These are phyloP conservation scores for Pythium aphanidermatum DNA, from an alignment of 352 stramenopile species.

Conservation along the genomic window DNA sequence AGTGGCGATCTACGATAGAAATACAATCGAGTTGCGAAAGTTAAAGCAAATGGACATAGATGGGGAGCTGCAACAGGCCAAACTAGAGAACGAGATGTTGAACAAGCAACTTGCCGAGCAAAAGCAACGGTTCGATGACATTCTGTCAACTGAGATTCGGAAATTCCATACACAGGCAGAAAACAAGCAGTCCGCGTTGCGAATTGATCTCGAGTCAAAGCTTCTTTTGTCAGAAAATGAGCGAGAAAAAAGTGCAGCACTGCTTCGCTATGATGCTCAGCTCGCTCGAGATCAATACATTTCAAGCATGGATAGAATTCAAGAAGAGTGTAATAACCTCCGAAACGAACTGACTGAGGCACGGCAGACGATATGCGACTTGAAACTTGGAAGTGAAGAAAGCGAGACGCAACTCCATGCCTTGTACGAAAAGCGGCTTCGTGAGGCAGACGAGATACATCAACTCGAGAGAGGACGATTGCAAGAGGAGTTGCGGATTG, in stretches of 20 bases:
- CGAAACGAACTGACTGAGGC: constrained; percentile 22
- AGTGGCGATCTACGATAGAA: constrained; percentile 51
- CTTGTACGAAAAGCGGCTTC: constrained; percentile 16
- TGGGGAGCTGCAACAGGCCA: constrained; percentile 55
- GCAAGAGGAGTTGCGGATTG: constrained; percentile 30
- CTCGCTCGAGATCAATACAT: constrained; percentile 54
- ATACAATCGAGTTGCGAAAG: constrained; percentile 37
- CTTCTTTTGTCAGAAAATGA: constrained; percentile 23
- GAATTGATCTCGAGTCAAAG: constrained; percentile 23
- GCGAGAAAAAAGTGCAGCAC: constrained; percentile 23
- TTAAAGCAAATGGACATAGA: constrained; percentile 58
- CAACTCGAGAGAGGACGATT: constrained; percentile 16
- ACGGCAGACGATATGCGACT: constrained; percentile 30
- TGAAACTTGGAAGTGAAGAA: constrained; percentile 32
- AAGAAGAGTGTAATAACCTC: constrained; percentile 33
- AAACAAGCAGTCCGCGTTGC: constrained; percentile 18
- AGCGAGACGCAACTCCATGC: constrained; percentile 17
- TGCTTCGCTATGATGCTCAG: constrained; percentile 33
- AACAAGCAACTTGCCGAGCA: constrained; percentile 45
- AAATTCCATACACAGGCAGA: constrained; percentile 21
- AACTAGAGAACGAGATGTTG: constrained; percentile 68
- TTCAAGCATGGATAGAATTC: constrained; percentile 36
- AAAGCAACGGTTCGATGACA: constrained; percentile 29
- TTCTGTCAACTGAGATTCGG: constrained; percentile 23
- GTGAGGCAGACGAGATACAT: background rate